Base-by-base conservation (phyloP, 2,329 filamentous ascomycete genomes). In the Colletotrichum filicis region DNA sequence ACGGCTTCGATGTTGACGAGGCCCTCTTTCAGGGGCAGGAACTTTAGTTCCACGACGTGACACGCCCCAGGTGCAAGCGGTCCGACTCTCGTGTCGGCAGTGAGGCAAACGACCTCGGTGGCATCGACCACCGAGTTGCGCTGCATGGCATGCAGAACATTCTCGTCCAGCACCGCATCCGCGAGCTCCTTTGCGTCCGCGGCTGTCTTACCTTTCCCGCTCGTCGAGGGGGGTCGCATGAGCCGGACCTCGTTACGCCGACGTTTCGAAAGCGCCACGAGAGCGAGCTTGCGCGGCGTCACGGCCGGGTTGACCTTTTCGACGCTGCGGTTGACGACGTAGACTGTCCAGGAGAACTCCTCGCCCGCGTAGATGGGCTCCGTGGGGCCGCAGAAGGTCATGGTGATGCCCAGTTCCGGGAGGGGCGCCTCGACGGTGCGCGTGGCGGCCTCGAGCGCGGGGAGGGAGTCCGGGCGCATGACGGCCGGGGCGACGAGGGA, bases 61-160 rank as follows among this genome's bases (percentile, higher is more conserved):
- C 93, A 95, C 9, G 93, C 91, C 2, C 90, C 90, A 0, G 94
- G 90, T 30, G 91, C 89, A 49, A 97, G 83, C 37, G 93, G 93
- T 0, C 94, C 94, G 35, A 95, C 89, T 37, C 93, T 87, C 28
- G 92, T 89, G 80, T 95, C 93, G 4, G 93, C 92, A 71, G 91
- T 95, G 62, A 95, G 84, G 77, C 92, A 95, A n/a, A 95, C 85
- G 37, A 95, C 83, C 75, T 95, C 92, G 2, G 91, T 88, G 11
- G 87, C 84, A 71, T 94, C 92, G 30, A 91, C 84, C 30, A 88
- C 84, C 22, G 91, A 90, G 78, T 87, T 91, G 79, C 89, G 90
- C 79, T 94, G 93, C 85, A 93, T 90, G 22, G 91, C 92, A 79
- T 94, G 91, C 46, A 95, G 85, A 35, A 93, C 86, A 69, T 91